These are phyloP conservation scores for Cylindrodendrum hubeiense DNA, from an alignment of 2,329 filamentous ascomycete genomes.

Conservation along the genomic window DNA sequence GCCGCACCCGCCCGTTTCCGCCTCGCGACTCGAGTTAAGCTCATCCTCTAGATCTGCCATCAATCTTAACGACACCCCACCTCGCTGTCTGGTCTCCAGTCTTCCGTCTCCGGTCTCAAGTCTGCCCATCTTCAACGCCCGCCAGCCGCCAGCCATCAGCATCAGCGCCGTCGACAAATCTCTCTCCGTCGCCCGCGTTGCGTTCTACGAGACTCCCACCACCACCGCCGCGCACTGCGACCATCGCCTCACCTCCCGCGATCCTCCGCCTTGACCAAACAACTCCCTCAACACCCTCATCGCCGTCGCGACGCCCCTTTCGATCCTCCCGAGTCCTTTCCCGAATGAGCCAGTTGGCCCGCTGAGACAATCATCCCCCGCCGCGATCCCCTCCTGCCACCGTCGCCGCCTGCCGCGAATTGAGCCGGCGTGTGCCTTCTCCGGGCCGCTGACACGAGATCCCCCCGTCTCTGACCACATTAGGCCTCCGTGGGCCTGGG, in stretches of 20 bases:
- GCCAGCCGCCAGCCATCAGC: conserved; percentile 21
- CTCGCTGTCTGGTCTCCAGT: conserved; percentile 27
- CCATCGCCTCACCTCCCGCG: conserved; percentile 31
- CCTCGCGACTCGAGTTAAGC: conserved; percentile 28
- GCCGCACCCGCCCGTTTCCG: conserved; percentile 26
- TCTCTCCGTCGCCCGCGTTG: conserved; percentile 6
- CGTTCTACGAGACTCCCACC: conserved; percentile 30
- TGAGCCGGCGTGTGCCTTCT: conserved; percentile 32
- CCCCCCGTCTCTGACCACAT: conserved; percentile 34
- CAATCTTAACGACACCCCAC: conserved; percentile 44
- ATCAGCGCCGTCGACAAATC: conserved; percentile 2
- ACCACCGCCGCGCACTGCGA: conserved; percentile 12
- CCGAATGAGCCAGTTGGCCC: conserved; percentile 25
- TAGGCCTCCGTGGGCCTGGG: conserved; percentile 41
- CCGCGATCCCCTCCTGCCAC: conserved; percentile 3
- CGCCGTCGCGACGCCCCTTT: conserved; percentile 33
- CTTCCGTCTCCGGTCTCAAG: conserved; percentile 17
- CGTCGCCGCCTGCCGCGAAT: conserved; percentile 29
- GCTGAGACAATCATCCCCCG: conserved; percentile 20
- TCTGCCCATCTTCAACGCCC: conserved; percentile 21
- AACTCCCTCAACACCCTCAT: conserved; percentile 31
- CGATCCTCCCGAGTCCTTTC: conserved; percentile 24
- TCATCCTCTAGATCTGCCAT: conserved; percentile 28
- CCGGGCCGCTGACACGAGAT: conserved; percentile 39
- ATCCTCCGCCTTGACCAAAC: conserved; percentile 36